A percentile compares a stretch with the other conserved stretches of the same genome.
phyloP scores from a whole-genome alignment of 768 basidiomycete species.

The Trametes villosa region DNA sequence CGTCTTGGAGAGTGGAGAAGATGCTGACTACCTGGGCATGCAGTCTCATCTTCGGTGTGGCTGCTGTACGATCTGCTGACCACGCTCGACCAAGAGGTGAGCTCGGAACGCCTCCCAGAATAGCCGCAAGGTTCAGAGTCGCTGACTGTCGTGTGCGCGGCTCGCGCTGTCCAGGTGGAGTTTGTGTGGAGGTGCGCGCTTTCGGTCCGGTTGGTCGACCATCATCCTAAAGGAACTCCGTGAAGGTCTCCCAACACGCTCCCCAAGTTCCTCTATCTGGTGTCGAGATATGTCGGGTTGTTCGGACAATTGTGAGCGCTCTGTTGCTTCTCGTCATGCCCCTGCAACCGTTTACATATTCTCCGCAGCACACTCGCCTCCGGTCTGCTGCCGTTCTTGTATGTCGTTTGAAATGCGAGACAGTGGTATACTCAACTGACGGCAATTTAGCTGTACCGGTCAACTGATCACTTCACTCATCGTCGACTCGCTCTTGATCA shows the following conservation, averaged over 20 bases:
- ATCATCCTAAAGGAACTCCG: background rate
- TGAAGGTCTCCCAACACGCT: constrained; percentile 19
- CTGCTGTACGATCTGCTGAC: constrained; percentile 19
- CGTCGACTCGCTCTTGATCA: constrained; percentile 16
- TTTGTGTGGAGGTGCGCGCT: constrained; percentile 17
- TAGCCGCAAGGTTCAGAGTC: background rate
- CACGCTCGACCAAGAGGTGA: constrained; percentile 15
- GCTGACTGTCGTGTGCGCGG: background rate
- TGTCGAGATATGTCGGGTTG: constrained; percentile 24
- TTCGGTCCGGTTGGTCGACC: background rate
- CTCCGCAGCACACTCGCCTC: background rate
- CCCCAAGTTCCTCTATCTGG: constrained; percentile 23
- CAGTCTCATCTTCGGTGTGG: constrained; percentile 10
- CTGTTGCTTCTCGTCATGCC: background rate
- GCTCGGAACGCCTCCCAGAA: background rate
- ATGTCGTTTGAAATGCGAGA: background rate
- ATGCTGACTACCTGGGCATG: background rate
- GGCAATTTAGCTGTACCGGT: background rate
- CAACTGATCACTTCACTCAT: background rate
- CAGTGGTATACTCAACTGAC: background rate
- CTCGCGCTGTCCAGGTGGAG: background rate
- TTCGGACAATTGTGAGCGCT: constrained; percentile 16
- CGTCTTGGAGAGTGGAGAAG: background rate
- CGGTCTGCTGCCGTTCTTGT: constrained; percentile 2
- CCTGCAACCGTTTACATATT: background rate